Evolutionary conservation across 768 basidiomycete genomes (phyloP).

Genomic region (Pisolithus orientalis): DNA sequence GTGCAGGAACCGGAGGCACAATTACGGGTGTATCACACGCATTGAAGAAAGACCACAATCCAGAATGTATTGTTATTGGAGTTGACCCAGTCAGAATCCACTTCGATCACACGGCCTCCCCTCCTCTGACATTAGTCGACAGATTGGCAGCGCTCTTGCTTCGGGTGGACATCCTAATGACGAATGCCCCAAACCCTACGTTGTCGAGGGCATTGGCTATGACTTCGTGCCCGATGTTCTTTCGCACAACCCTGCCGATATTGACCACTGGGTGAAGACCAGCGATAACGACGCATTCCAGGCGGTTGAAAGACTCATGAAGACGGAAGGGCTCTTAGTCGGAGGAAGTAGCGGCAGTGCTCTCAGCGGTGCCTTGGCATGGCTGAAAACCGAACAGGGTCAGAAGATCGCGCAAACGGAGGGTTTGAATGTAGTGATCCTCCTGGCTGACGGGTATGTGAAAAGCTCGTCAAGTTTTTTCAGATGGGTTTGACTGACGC

Average conservation of each 20-base stretch:
- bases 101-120: not conserved
- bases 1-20: constrained; percentile 94
- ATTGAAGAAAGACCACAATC: constrained; percentile 74
- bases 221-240: constrained; percentile 90
- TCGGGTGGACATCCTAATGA: constrained; percentile 58
- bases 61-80: constrained; percentile 69
- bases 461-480: not conserved
- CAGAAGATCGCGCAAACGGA: constrained; percentile 51
- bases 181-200: constrained; percentile 47
- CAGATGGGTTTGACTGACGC: not conserved
- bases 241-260: constrained; percentile 47
- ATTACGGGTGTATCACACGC: constrained; percentile 82
- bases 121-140: not conserved
- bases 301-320: constrained; percentile 71
- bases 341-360: constrained; percentile 93
- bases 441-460: constrained; percentile 85
- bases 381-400: constrained; percentile 71
- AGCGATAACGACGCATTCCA: constrained; percentile 75
- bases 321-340: constrained; percentile 80
- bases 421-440: constrained; percentile 82
- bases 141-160: constrained; percentile 89
- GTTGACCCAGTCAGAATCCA: constrained; percentile 73
- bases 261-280: constrained; percentile 86
- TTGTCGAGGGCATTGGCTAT: constrained; percentile 96
- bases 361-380: constrained; percentile 68